Evolutionary conservation across 495 filamentous ascomycete species (phyloP).

Genomic region (Penicillium psychrofluorescens): DNA sequence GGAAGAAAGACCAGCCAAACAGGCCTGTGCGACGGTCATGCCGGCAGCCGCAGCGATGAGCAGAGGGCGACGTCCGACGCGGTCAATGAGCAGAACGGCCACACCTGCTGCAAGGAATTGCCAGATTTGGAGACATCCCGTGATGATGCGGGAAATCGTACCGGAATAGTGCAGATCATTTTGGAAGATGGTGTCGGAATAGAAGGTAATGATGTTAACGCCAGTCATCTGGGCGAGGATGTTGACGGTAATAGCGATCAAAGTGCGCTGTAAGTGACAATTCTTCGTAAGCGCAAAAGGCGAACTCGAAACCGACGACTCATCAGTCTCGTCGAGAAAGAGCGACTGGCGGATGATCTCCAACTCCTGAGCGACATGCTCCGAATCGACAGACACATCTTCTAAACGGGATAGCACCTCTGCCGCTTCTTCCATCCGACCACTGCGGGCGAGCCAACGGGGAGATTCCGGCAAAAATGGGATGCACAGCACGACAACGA

Average conservation of each 20-base stretch:
- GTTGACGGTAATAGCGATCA: conserved; percentile 15
- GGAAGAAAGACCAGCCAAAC: conserved; percentile 35
- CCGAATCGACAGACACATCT: conserved; percentile 37
- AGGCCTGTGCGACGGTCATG: conserved; percentile 52
- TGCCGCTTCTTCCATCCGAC: conserved; percentile 47
- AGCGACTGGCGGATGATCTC: conserved; percentile 59
- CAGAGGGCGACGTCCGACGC: conserved; percentile 32
- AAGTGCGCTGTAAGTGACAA: conserved; percentile 18
- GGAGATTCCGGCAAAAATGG: conserved; percentile 56
- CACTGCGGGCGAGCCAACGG: conserved; percentile 55
- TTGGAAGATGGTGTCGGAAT: conserved; percentile 17
- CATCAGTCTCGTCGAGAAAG: conserved; percentile 43
- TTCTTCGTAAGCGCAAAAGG: conserved; percentile 24
- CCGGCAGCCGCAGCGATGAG: conserved; percentile 58
- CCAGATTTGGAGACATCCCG: conserved; percentile 21
- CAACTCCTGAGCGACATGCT: conserved; percentile 49
- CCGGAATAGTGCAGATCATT: conserved; percentile 10
- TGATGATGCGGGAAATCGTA: conserved; percentile 14
- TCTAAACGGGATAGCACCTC: conserved; percentile 49
- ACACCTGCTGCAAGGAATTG: conserved; percentile 17
- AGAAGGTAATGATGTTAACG: conserved; percentile 23
- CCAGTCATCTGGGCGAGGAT: conserved; percentile 21
- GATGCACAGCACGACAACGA: conserved; percentile 46
- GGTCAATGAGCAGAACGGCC: conserved; percentile 19
- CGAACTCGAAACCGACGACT: conserved; percentile 5